A percentile compares a stretch with the other conserved stretches of the same genome.
Evolutionary conservation across 495 filamentous ascomycete genomes (phyloP).

Genomic region (Aspergillus conjunctus): DNA sequence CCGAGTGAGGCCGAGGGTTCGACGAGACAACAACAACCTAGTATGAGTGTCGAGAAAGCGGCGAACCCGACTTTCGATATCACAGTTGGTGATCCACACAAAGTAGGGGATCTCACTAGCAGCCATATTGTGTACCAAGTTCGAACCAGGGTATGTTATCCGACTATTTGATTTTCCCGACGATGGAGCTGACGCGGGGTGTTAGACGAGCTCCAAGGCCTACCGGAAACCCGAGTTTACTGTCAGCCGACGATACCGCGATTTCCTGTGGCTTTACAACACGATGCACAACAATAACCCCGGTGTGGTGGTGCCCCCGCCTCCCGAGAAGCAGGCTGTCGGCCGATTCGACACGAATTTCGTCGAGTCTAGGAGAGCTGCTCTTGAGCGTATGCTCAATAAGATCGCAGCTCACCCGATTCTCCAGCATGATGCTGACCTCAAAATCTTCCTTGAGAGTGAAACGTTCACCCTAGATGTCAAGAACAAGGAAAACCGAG

Average conservation of each 20-base stretch:
- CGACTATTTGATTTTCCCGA: neutral
- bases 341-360: conserved; percentile 97
- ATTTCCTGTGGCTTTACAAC: conserved; percentile 97
- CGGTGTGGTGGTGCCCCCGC: conserved; percentile 91
- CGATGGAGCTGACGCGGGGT: conserved; percentile 24
- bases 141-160: conserved; percentile 74
- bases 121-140: conserved; percentile 98
- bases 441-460: conserved; percentile 96
- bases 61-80: conserved; percentile 92
- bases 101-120: conserved; percentile 93
- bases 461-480: conserved; percentile 94
- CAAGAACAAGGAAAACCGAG: conserved; percentile 94
- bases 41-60: conserved; percentile 85
- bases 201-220: conserved; percentile 89
- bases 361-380: conserved; percentile 86
- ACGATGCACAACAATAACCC: conserved; percentile 92
- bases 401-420: conserved; percentile 89
- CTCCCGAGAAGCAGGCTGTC: conserved; percentile 96
- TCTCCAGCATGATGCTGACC: conserved; percentile 87
- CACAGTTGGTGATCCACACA: conserved; percentile 92
- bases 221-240: conserved; percentile 89
- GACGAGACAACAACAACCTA: conserved; percentile 70
- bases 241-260: conserved; percentile 89
- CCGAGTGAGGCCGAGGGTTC: conserved; percentile 46
- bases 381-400: conserved; percentile 95